phyloP scores from a whole-genome alignment of 1,284 basidiomycete species.

The Vanrija humicola region DNA sequence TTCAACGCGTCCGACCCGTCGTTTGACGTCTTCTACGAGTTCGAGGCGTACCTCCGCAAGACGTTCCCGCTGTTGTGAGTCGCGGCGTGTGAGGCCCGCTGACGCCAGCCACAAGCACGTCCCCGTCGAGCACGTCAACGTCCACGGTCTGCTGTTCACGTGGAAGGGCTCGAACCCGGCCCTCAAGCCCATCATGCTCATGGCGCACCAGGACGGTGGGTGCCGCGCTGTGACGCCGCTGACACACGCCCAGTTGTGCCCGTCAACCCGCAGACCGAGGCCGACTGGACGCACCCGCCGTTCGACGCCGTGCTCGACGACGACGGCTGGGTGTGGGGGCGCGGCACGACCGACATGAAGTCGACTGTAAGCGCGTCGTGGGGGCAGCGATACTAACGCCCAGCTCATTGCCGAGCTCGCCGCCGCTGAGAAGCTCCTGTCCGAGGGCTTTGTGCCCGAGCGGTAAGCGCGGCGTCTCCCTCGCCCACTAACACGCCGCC shows the following conservation, averaged over 20 bases:
- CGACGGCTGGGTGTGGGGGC: constrained; percentile 26
- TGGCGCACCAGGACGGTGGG: constrained; percentile 1
- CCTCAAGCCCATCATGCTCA: constrained; percentile 56
- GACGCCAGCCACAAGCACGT: constrained; percentile 51
- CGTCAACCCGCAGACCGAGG: constrained; percentile 49
- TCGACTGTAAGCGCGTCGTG: not conserved
- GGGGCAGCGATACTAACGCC: not conserved
- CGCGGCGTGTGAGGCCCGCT: not conserved
- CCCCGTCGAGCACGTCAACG: constrained; percentile 58
- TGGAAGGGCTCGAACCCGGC: constrained; percentile 56
- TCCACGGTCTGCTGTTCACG: constrained; percentile 60
- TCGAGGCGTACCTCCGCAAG: constrained; percentile 23
- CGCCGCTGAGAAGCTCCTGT: constrained; percentile 50
- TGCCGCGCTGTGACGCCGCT: too few species aligned
- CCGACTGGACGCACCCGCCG: constrained; percentile 53
- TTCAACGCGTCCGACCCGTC: constrained; percentile 10
- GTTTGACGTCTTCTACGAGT: constrained; percentile 15
- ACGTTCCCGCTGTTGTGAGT: constrained; percentile 36
- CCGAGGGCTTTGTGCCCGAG: constrained; percentile 13
- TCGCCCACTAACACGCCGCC: constrained; percentile 38
- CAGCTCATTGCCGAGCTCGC: constrained; percentile 48
- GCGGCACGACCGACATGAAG: constrained; percentile 25
- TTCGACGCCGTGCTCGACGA: constrained; percentile 51
- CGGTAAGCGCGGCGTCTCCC: not conserved
- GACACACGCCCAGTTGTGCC: constrained; percentile 46